These are phyloP conservation scores for Sinapis alba DNA, from an alignment of 441 rosid genomes.

Conservation along the genomic window DNA sequence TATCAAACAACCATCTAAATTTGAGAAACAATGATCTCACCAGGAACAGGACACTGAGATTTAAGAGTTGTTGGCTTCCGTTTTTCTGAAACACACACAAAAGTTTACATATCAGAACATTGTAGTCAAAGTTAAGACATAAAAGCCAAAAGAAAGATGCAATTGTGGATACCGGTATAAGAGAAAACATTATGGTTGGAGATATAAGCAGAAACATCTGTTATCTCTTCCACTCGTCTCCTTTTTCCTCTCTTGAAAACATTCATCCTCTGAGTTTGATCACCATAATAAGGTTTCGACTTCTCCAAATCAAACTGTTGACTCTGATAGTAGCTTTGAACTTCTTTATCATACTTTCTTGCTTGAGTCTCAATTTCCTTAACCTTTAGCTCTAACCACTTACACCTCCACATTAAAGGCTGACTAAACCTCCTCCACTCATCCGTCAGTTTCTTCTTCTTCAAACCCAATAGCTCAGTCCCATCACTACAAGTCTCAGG, in stretches of 20 bases:
- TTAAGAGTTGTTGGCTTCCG: constrained; percentile 46
- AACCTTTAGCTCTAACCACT: constrained; percentile 78
- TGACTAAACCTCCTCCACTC: constrained; percentile 67
- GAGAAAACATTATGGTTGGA: constrained; percentile 67
- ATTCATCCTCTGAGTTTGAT: constrained; percentile 41
- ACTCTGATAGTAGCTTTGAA: constrained; percentile 45
- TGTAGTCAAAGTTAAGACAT: not conserved
- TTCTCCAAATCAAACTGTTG: constrained; percentile 51
- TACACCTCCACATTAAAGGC: constrained; percentile 76
- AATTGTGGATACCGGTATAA: constrained; percentile 50
- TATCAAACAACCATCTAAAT: constrained; percentile 19
- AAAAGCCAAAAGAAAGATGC: not conserved
- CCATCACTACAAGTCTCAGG: constrained; percentile 21
- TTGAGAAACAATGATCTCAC: constrained; percentile 39
- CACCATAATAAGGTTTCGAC: constrained; percentile 42
- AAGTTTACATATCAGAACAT: not conserved
- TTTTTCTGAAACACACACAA: constrained; percentile 46
- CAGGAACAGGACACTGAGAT: constrained; percentile 44
- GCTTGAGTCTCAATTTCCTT: constrained; percentile 62
- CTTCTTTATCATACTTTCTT: constrained; percentile 55
- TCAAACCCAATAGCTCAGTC: constrained; percentile 19
- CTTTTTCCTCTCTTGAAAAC: constrained; percentile 72
- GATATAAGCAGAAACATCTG: constrained; percentile 58
- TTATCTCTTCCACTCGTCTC: constrained; percentile 67
- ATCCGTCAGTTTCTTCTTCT: constrained; percentile 68